A percentile compares a stretch with the other conserved stretches of the same genome.
phyloP scores from a whole-genome alignment of 805 yeast species.

The Candida fluviatilis region DNA sequence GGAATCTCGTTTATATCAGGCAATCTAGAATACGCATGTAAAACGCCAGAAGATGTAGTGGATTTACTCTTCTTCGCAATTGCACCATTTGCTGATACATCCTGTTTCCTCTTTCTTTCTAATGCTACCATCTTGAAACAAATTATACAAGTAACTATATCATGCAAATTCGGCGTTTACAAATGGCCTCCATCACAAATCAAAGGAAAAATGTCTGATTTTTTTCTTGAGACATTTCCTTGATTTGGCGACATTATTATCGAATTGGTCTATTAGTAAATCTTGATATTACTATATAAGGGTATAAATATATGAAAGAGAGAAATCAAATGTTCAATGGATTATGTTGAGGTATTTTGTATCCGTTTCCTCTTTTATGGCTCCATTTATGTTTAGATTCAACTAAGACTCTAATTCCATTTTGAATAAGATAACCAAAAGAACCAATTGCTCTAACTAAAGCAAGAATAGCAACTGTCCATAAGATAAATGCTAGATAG shows the following conservation, averaged over 20 bases:
- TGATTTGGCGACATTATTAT: background rate
- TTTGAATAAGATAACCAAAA: constrained; percentile 54
- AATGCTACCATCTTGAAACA: constrained; percentile 39
- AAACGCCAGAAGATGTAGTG: constrained; percentile 38
- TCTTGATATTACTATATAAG: background rate
- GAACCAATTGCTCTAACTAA: constrained; percentile 83
- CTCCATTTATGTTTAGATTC: constrained; percentile 38
- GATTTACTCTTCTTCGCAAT: constrained; percentile 23
- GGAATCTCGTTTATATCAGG: constrained; percentile 43
- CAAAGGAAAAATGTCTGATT: no score
- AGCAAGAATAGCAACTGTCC: constrained; percentile 89
- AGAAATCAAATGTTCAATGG: constrained; percentile 20
- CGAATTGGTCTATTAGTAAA: background rate
- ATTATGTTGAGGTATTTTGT: constrained; percentile 29
- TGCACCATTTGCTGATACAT: constrained; percentile 15
- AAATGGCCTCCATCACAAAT: background rate
- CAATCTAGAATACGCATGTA: constrained; percentile 46
- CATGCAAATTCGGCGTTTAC: background rate
- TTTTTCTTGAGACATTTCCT: no score
- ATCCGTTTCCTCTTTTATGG: constrained; percentile 34
- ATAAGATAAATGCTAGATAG: constrained; percentile 77
- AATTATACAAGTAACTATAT: background rate
- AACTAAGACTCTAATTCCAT: constrained; percentile 31
- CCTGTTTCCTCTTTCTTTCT: constrained; percentile 28
- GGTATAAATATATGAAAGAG: background rate